Evolutionary conservation across 2,329 filamentous ascomycete genomes (phyloP).

Genomic region (Fusarium sulawesiense): DNA sequence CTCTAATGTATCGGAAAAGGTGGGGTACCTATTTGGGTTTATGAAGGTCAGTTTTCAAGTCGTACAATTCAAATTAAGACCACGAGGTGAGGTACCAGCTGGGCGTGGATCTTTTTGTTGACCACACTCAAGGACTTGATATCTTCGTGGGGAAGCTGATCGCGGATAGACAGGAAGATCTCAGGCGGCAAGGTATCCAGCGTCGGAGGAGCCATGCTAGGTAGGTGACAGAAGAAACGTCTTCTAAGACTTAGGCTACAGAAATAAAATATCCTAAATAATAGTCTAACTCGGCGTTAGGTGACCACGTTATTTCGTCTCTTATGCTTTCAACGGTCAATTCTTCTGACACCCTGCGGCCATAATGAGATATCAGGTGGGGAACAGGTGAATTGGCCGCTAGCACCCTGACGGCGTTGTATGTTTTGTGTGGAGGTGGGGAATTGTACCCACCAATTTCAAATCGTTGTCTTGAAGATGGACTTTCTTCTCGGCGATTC

Average conservation of each 20-base stretch:
- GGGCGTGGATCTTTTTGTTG: not conserved
- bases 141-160: not conserved
- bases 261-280: too few relatives aligned
- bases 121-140: not conserved
- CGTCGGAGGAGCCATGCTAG: not conserved
- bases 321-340: too few relatives aligned
- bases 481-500: not conserved
- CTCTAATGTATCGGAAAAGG: constrained; percentile 5
- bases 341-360: too few relatives aligned
- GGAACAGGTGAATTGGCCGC: too few relatives aligned
- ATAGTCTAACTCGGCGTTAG: too few relatives aligned
- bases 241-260: too few relatives aligned
- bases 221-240: too few relatives aligned
- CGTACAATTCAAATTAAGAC: too few relatives aligned
- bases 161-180: not conserved
- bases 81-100: not conserved
- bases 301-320: too few relatives aligned
- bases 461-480: not conserved
- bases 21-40: too few relatives aligned
- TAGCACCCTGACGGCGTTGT: not conserved
- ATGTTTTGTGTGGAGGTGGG: not conserved
- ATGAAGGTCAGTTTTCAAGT: too few relatives aligned
- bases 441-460: not conserved
- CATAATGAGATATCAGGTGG: not conserved
- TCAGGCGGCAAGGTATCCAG: constrained; percentile 4